These are phyloP conservation scores for Tetracladium maxilliforme DNA, from an alignment of 2,329 filamentous ascomycete genomes.

Conservation along the genomic window DNA sequence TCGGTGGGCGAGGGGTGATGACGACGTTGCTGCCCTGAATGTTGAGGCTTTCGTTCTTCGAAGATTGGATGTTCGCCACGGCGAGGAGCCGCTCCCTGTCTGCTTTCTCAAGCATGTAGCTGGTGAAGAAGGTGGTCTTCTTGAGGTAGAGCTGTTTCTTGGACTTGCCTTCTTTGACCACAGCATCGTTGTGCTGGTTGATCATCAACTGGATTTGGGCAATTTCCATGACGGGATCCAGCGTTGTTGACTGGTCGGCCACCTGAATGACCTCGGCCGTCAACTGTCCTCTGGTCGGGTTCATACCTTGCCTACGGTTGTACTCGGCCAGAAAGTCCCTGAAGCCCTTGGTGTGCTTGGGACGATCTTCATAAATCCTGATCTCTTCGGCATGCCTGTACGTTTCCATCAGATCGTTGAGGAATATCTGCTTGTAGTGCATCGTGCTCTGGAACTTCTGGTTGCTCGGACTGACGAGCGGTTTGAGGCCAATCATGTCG, in stretches of 20 bases:
- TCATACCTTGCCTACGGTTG: slow-evolving; percentile 44
- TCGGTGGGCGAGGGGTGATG: slow-evolving; percentile 67
- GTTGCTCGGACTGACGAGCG: slow-evolving; percentile 63
- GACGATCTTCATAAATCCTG: slow-evolving; percentile 54
- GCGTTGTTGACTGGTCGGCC: slow-evolving; percentile 53
- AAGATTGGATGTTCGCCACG: slow-evolving; percentile 50
- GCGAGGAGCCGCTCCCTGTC: slow-evolving; percentile 60
- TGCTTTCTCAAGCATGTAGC: slow-evolving; percentile 64
- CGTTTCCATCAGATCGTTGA: slow-evolving; percentile 70
- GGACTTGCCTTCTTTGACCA: slow-evolving; percentile 24
- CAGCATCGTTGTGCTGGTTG: slow-evolving; percentile 64
- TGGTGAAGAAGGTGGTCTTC: slow-evolving; percentile 82
- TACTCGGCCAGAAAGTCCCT: slow-evolving; percentile 69
- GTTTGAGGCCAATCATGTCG: slow-evolving; percentile 80
- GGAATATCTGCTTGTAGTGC: slow-evolving; percentile 80
- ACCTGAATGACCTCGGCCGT: slow-evolving; percentile 76
- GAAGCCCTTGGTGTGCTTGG: slow-evolving; percentile 63
- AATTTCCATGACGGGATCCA: slow-evolving; percentile 68
- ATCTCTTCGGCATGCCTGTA: slow-evolving; percentile 76
- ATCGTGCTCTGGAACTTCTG: slow-evolving; percentile 73
- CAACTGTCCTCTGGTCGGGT: slow-evolving; percentile 47
- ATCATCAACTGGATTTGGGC: slow-evolving; percentile 80
- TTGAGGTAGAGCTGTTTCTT: slow-evolving; percentile 52
- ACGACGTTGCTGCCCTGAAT: slow-evolving; percentile 88
- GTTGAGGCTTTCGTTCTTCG: slow-evolving; percentile 65